A percentile compares a stretch with the other conserved stretches of the same genome.
Evolutionary conservation across 495 filamentous ascomycete genomes (phyloP).

Genomic region (Penicillium coffeae): DNA sequence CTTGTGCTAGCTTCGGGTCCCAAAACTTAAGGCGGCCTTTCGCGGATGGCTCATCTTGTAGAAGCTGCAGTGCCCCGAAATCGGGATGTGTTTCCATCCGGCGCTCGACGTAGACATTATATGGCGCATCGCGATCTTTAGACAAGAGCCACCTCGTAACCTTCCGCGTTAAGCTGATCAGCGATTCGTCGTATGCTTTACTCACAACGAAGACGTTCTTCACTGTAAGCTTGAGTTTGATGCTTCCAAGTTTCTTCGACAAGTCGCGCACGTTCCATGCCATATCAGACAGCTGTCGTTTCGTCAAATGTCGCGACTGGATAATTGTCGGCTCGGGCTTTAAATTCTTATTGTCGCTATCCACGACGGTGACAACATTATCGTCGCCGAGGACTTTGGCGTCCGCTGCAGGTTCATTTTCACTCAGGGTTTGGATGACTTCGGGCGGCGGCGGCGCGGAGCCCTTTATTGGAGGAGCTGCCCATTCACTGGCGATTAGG

Average conservation of each 20-base stretch:
- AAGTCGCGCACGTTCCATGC: constrained; percentile 90
- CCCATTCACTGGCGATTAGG: constrained; percentile 59
- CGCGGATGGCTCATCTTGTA: constrained; percentile 53
- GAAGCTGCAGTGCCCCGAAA: constrained; percentile 64
- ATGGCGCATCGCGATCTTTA: constrained; percentile 60
- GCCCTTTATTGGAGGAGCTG: constrained; percentile 11
- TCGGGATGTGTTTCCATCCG: constrained; percentile 62
- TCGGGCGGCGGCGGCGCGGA: constrained; percentile 40
- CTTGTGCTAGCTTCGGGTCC: constrained; percentile 71
- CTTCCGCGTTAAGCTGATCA: constrained; percentile 76
- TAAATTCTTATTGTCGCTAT: constrained; percentile 17
- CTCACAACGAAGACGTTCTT: constrained; percentile 83
- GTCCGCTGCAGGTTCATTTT: constrained; percentile 19
- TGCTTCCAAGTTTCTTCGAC: constrained; percentile 75
- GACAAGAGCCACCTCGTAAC: constrained; percentile 83
- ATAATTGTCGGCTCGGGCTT: constrained; percentile 30
- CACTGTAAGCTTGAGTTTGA: constrained; percentile 74
- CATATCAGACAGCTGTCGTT: constrained; percentile 92
- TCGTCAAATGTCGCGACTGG: constrained; percentile 73
- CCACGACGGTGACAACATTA: constrained; percentile 14
- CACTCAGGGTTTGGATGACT: constrained; percentile 16
- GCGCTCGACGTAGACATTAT: constrained; percentile 76
- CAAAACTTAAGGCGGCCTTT: constrained; percentile 70
- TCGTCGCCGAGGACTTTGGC: constrained; percentile 14
- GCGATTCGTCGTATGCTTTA: constrained; percentile 77